Base-by-base conservation (phyloP, 2,329 filamentous ascomycete species). In the Lithohypha guttulata region DNA sequence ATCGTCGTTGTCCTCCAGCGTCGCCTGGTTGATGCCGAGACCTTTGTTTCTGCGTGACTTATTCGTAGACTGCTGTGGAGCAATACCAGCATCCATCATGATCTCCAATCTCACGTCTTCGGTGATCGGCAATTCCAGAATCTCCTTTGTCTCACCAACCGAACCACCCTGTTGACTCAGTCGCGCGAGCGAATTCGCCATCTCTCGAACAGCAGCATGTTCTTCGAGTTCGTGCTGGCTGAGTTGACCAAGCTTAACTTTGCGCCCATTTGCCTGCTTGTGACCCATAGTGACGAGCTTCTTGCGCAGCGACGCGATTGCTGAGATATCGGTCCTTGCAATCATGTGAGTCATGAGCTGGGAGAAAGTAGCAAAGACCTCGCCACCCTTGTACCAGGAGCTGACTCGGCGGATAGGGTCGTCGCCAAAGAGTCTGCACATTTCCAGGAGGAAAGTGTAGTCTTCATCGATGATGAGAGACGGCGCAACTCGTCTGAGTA, bases 401-500 rank as follows among this genome's bases (percentile, higher is more conserved):
- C 71, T 61, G 21, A 93, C 77, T 14, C 66, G 62, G 25, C 70
- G 63, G 21, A 75, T 70, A 19, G 71, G 75, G 1, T 68, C 69
- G 36, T 77, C 63, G 5, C 65, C 59, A 53, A 98, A 94, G 43
- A 79, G 77, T 13, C 69, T 67, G 25, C 96, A 71, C 26, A 95
- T 67, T 21, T 71, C 65, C 27, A 75, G 72, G 1, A 96, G 66
- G 2, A 70, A 71, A 14, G 73, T 70, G 53, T 84, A 89, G 56
- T 95, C 81, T 29, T 81, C 78, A 54, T 84, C 81, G 44, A 98
- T 81, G 46, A 98, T 73, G 8, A 84, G 77, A 19, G 72, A 69
- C 0, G 91, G 91, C 0, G 84, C 91, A 20, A 96, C 86, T 48
- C 81, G 73, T 46, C 76, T 75, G 44, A 81, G 75, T 39, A 98